Evolutionary conservation across 192 early-diverging fungal genomes (phyloP), one percentile per base, ranked within the genome.

Genomic region (Spinellus fusiger): DNA sequence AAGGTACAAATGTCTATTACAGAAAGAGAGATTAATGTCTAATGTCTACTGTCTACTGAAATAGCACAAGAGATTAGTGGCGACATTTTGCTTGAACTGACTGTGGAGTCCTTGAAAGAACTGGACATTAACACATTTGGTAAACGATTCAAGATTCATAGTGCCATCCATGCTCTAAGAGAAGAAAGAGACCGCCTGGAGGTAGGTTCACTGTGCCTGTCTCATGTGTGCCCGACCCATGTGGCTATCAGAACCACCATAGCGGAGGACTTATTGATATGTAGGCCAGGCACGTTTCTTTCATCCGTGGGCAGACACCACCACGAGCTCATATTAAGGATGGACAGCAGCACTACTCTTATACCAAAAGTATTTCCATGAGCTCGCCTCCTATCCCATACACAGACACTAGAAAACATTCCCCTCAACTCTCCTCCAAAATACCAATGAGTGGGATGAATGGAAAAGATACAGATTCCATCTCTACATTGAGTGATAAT

Each of bases 131-230:
- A 48, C 34, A 76, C 80, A 2, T 81, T 87, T 54, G 80, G 81
- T 27, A 84, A 84, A 61, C 77, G 87, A 0, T 78, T 85, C 61
- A 80, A 85, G 32, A 74, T 89, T 46, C 79, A 85, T 66, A 84
- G 76, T 35, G 70, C 75, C 47, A 89, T 89, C 32, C 70, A 72
- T 13, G 69, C 70, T 10, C 64, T 89, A 1, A 20, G 58, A 12
- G 51, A 60, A 61, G 57, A 61, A 37, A 44, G 40, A 18, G 18
- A 18, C 10, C 40, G 40, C 10, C 3, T n/a, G 3, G 40, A 44
- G 18, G 40, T 12, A 44, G 40, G 10, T 12, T 12, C 18, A 44
- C 13, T 12, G 40, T n/a, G 3, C 18, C 4, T 44, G 4, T n/a
- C 13, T n/a, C 13, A 37, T 37, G 35, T 5, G 13, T 37, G 13